Base-by-base conservation (phyloP, 73 alveolate species). In the Paramecium pentaurelia region DNA sequence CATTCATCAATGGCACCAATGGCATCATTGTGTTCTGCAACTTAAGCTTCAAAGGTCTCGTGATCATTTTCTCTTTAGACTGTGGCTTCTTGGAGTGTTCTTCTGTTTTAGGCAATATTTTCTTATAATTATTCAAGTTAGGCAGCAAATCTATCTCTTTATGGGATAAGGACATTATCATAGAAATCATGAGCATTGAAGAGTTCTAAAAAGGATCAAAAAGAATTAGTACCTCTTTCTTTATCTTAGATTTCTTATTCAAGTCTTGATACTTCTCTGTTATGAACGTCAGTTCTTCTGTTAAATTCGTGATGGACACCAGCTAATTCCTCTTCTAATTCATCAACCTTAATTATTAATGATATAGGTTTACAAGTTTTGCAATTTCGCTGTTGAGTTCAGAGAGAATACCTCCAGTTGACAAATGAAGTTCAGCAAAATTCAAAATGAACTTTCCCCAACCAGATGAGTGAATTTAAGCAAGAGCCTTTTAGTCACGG, bases 391-490 rank as follows among this genome's bases (percentile, higher is more conserved):
- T 12, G 58, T 45, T 49, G 25, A 80, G 91, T 28, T 80, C 91
- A 20, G 49, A 18, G 8, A 80, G 58, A 25, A 80, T 45, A 80
- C 91, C 91, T 80, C 91, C 91, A 2, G 91, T 80, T 80, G 37
- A 5, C 51, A 80, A 10, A 27, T 80, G 91, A 36, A 80, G 91
- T 49, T 80, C 91, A 16, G 91, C 91, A 80, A 20, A 80, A 64
- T 80, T 80, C 77, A 80, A 44, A 36, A 80, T 80, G 73, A 80
- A 80, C 64, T 42, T 80, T 20, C 91, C 91, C 91, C 91, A 80
- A 80, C 75, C 75, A 27, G 77, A 45, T 80, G 47, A 44, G 71
- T 42, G 58, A 64, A 80, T 80, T 49, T 80, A 40, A 47, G 91
- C 71, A 32, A 80, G 75, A 80, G 58, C 73, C 73, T 80, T 40